Evolutionary conservation across 441 rosid species (phyloP).

Genomic region (Populus hybrid): DNA sequence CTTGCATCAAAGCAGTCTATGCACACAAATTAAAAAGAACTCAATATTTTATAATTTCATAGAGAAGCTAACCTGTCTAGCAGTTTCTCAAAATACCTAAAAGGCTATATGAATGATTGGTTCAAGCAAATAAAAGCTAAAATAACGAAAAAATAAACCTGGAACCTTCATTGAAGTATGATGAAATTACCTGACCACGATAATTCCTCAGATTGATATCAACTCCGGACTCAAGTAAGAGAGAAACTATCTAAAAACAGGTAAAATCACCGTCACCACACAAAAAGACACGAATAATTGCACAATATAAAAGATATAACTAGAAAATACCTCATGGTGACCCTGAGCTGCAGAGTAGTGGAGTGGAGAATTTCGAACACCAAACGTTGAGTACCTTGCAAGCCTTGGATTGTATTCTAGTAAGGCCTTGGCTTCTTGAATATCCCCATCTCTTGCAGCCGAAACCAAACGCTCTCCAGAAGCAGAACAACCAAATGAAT

Average conservation of each 20-base stretch:
- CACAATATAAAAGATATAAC: not conserved
- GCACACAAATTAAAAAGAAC: constrained; percentile 13
- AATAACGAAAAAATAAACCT: not conserved
- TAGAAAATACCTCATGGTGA: constrained; percentile 78
- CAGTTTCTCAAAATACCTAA: constrained; percentile 1
- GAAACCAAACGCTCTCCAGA: constrained; percentile 95
- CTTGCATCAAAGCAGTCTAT: constrained; percentile 98
- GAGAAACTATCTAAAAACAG: constrained; percentile 66
- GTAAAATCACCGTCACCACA: constrained; percentile 18
- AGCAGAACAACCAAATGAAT: constrained; percentile 95
- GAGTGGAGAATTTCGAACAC: constrained; percentile 91
- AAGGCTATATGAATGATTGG: not conserved
- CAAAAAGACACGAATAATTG: not conserved
- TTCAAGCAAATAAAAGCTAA: not conserved
- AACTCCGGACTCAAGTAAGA: constrained; percentile 92
- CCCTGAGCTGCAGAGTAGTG: constrained; percentile 99
- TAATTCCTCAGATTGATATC: constrained; percentile 94
- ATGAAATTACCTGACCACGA: constrained; percentile 78
- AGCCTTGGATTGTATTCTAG: constrained; percentile 92
- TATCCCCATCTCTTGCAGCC: constrained; percentile 95
- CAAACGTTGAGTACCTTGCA: constrained; percentile 86
- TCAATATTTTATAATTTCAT: not conserved
- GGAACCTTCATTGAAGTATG: not conserved
- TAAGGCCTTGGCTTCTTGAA: constrained; percentile 89
- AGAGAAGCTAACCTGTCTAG: not conserved